Conservation (phyloP, 306 rosid genomes). For the Morella rubra region DNA sequence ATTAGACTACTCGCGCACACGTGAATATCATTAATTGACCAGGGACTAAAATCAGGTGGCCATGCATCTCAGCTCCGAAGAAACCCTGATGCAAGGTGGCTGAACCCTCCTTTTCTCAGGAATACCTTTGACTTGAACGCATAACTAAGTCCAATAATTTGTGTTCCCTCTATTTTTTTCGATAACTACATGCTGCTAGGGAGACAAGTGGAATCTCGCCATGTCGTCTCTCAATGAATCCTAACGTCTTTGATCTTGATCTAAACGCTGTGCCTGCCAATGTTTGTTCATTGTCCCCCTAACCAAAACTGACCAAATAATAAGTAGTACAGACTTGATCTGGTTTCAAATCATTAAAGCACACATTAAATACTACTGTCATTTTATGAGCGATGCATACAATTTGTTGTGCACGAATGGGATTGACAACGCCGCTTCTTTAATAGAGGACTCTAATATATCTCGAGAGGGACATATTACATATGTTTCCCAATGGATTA, state of each 20-base stretch:
- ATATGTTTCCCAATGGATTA: neutral
- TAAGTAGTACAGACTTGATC: neutral
- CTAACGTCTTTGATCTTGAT: neutral
- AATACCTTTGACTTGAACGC: too few species aligned
- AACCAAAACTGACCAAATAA: neutral
- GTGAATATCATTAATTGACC: neutral
- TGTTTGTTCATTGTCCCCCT: neutral
- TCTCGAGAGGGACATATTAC: neutral
- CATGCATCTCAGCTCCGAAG: too few species aligned
- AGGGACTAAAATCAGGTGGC: neutral
- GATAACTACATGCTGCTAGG: neutral
- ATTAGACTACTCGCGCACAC: neutral
- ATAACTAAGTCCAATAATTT: too few species aligned
- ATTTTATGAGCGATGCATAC: neutral
- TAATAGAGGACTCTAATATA: too few species aligned
- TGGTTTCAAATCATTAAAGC: neutral
- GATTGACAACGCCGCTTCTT: neutral
- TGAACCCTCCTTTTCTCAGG: too few species aligned
- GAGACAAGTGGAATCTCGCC: neutral
- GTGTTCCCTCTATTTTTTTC: neutral
- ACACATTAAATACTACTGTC: neutral
- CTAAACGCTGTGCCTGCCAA: neutral
- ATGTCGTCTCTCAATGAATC: neutral
- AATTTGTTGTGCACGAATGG: constrained; percentile 4
- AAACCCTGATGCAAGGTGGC: too few species aligned